Percentiles rank a stretch among this genome's conserved stretches.
Conservation (phyloP, 495 filamentous ascomycete genomes). For the Aspergillus cristatus region DNA sequence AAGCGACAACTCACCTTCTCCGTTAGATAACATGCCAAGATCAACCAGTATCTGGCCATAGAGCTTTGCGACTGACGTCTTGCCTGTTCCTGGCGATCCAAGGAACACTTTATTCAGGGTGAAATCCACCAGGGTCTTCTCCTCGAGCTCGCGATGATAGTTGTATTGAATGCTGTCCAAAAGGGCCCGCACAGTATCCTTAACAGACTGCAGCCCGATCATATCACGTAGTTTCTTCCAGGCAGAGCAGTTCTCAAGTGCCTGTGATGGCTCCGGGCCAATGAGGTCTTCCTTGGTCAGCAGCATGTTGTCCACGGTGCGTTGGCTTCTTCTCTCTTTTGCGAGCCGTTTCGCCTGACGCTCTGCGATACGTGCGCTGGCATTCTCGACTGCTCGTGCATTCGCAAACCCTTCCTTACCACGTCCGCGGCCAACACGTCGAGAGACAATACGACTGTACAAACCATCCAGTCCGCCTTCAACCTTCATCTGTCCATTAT, state of each 20-base stretch:
- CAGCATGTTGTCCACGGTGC: slow-evolving; percentile 34
- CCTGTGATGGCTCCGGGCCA: slow-evolving; percentile 52
- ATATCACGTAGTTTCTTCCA: slow-evolving; percentile 53
- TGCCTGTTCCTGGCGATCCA: slow-evolving; percentile 59
- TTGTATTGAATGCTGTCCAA: slow-evolving; percentile 52
- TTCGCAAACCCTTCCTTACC: slow-evolving; percentile 66
- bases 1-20: slow-evolving; percentile 39
- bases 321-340: slow-evolving; percentile 24
- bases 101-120: slow-evolving; percentile 58
- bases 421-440: slow-evolving; percentile 51
- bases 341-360: slow-evolving; percentile 51
- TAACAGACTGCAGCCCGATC: slow-evolving; percentile 54
- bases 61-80: slow-evolving; percentile 59
- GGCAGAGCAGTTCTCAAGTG: slow-evolving; percentile 37
- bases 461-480: slow-evolving; percentile 53
- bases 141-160: slow-evolving; percentile 39
- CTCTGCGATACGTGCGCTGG: slow-evolving; percentile 38
- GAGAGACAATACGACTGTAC: slow-evolving; percentile 53
- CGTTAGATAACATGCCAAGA: slow-evolving; percentile 43
- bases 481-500: slow-evolving; percentile 43
- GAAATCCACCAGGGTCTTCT: slow-evolving; percentile 39
- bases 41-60: slow-evolving; percentile 49
- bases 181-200: slow-evolving; percentile 47
- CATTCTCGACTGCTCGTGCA: slow-evolving; percentile 58
- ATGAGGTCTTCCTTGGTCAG: slow-evolving; percentile 55